Evolutionary conservation across 169 alveolate species (phyloP).

Genomic region (Plasmodium inui): DNA sequence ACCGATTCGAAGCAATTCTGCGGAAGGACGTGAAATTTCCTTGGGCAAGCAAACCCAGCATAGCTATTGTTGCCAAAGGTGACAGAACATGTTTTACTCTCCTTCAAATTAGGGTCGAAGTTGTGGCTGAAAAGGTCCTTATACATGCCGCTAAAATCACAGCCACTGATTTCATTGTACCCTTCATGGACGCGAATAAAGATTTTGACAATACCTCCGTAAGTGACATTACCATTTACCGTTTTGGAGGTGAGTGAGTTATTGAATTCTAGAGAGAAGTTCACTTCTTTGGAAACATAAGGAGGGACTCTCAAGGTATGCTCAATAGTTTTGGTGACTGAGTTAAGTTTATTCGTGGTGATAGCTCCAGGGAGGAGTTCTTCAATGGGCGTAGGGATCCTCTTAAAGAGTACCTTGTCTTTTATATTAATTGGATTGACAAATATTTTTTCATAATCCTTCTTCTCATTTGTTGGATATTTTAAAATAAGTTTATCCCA

Average conservation of each 20-base stretch:
- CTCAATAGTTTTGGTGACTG: slow-evolving; percentile 21
- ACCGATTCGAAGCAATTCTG: slow-evolving; percentile 22
- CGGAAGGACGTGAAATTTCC: slow-evolving; percentile 16
- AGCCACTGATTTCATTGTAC: slow-evolving; percentile 36
- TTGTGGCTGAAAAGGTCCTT: slow-evolving; percentile 15
- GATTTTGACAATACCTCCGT: slow-evolving; percentile 15
- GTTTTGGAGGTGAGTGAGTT: neutral
- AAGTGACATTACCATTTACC: neutral
- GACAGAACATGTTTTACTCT: slow-evolving; percentile 10
- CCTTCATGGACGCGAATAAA: slow-evolving; percentile 26
- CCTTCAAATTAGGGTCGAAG: neutral
- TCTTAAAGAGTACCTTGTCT: slow-evolving; percentile 31
- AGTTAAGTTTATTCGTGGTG: neutral
- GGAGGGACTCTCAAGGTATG: slow-evolving; percentile 63
- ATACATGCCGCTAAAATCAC: slow-evolving; percentile 68
- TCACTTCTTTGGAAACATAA: slow-evolving; percentile 13
- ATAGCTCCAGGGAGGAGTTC: slow-evolving; percentile 54
- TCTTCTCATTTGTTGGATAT: slow-evolving; percentile 52
- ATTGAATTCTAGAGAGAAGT: slow-evolving; percentile 38
- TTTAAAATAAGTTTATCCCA: slow-evolving; percentile 48
- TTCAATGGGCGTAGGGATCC: slow-evolving; percentile 35
- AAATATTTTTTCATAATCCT: neutral
- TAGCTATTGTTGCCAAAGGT: slow-evolving; percentile 19
- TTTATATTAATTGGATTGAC: slow-evolving; percentile 45
- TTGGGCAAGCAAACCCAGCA: slow-evolving; percentile 68